Base-by-base conservation (phyloP, 495 filamentous ascomycete species). In the Penicillium riverlandense region DNA sequence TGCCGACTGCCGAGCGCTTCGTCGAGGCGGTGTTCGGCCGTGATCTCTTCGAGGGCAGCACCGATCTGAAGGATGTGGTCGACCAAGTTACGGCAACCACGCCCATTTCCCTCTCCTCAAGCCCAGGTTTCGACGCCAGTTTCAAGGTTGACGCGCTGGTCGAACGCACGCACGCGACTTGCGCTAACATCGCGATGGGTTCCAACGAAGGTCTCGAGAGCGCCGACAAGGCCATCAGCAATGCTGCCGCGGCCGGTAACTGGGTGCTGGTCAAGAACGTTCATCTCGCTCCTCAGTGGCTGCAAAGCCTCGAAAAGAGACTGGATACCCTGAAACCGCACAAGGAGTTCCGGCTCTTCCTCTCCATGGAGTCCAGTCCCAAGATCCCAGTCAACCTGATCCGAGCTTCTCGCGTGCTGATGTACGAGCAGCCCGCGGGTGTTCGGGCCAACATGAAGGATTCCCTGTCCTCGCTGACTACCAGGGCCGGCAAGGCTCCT, bases 181-280 rank as follows among this genome's bases (percentile, higher is more conserved):
- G 92, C 70, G 88, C 88, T 31, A 96, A 95, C 63, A 96, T 97
- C 59, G 92, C 92, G 52, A 99, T 99, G 92, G 92, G 92, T 53
- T 97, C 92, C 12, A 92, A 88, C 52, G 92, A 99, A 70, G 86
- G 89, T 58, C 71, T 90, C 11, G 81, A 89, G 48, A 91, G 81
- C 43, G 92, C 92, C 29, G 94, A 97, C 69, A 94, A 95, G 63
- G 92, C 92, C 15, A 88, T 99, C 58, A 84, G 78, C 72, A 90
- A 88, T 59, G 92, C 92, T 11, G 91, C 94, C 7, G 86, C 90
- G 40, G 85, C 84, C 4, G 92, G 92, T 45, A 90, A 82, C 29
- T 99, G 92, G 92, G 94, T 99, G 13, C 75, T 97, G 6, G 79
- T 99, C 72, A 99, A 99, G 80, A 99, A 99, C 72, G 92, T 99